Conservation (phyloP, 2,329 filamentous ascomycete genomes). For the Immersiporthe knoxdaviesiana region DNA sequence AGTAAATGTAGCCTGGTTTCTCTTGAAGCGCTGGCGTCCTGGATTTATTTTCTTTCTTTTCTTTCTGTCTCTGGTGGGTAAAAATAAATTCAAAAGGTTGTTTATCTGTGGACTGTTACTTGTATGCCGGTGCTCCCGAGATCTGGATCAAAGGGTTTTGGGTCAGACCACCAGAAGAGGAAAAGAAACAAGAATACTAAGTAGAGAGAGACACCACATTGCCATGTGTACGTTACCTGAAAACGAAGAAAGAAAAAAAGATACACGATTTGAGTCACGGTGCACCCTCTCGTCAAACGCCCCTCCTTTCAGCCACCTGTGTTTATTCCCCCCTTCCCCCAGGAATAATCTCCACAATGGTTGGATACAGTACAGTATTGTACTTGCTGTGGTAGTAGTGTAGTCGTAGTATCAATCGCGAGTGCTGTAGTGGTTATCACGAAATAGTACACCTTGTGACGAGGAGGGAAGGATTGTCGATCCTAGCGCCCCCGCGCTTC, state of each 20-base stretch:
- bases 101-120: too few relatives aligned
- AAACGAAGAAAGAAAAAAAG: too few relatives aligned
- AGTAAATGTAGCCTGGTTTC: background rate
- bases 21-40: too few relatives aligned
- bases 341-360: background rate
- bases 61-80: too few relatives aligned
- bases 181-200: too few relatives aligned
- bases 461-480: background rate
- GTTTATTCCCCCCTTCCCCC: background rate
- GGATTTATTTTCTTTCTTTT: too few relatives aligned
- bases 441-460: too few relatives aligned
- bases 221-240: background rate
- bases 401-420: too few relatives aligned
- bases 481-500: constrained; percentile 2
- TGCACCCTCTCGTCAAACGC: background rate
- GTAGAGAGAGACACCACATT: background rate
- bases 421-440: too few relatives aligned
- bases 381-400: too few relatives aligned
- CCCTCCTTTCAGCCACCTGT: too few relatives aligned
- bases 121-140: background rate
- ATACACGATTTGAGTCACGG: background rate
- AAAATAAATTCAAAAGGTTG: too few relatives aligned
- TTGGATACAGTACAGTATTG: background rate
- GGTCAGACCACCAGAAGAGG: background rate
- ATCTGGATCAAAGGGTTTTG: background rate